Conservation (phyloP, 2,329 filamentous ascomycete species). For the Apiospora sp. region DNA sequence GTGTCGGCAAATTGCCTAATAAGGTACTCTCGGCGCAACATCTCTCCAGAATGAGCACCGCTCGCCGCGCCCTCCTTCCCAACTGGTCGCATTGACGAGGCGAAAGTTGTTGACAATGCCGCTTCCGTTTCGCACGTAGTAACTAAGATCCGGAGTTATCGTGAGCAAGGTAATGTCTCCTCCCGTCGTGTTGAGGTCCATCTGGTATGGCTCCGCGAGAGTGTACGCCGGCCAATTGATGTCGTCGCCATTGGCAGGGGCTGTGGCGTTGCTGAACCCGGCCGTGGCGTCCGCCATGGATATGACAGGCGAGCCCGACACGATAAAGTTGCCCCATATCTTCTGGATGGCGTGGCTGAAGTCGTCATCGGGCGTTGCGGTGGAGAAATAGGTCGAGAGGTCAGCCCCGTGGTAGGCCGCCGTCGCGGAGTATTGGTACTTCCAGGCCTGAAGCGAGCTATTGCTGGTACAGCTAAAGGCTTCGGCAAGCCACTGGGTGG, state of each 20-base stretch:
- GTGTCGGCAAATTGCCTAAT: conserved; percentile 25
- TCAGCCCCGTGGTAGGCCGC: conserved; percentile 51
- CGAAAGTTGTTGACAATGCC: conserved; percentile 39
- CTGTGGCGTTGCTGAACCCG: conserved; percentile 41
- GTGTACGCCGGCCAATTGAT: conserved; percentile 45
- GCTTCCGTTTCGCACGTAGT: conserved; percentile 35
- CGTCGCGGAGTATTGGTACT: conserved; percentile 58
- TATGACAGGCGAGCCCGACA: conserved; percentile 47
- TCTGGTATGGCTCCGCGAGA: conserved; percentile 44
- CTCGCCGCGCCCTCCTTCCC: conserved; percentile 38
- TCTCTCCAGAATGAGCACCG: conserved; percentile 40
- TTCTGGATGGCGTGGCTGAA: conserved; percentile 49
- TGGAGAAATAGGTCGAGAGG: conserved; percentile 45
- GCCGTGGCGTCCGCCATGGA: conserved; percentile 41
- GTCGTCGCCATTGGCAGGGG: conserved; percentile 36
- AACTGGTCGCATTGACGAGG: conserved; percentile 33
- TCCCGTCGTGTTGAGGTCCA: conserved; percentile 55
- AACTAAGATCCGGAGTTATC: conserved; percentile 36
- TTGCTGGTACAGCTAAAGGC: conserved; percentile 48
- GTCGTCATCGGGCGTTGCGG: too few species aligned
- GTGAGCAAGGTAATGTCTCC: conserved; percentile 36
- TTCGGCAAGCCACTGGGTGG: conserved; percentile 62
- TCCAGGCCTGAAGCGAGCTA: conserved; percentile 44
- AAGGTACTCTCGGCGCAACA: conserved; percentile 36
- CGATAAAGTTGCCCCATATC: conserved; percentile 57